Conservation (phyloP, 2,329 filamentous ascomycete genomes). For the Byssoonygena ceratinophila region DNA sequence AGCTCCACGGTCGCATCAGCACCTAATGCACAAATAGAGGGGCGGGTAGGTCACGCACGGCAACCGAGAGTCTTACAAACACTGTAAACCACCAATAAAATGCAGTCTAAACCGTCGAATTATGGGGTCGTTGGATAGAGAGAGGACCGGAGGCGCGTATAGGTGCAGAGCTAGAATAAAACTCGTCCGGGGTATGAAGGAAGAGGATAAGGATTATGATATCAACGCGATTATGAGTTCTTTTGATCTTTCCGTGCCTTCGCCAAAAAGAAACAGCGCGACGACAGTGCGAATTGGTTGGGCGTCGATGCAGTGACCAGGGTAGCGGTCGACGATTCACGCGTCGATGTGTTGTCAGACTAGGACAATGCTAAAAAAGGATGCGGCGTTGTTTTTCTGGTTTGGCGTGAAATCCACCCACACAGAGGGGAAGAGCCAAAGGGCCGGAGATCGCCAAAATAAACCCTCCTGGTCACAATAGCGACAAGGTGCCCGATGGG, state of each 20-base stretch:
- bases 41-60: conserved; percentile 9
- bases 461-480: background rate
- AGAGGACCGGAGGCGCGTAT: background rate
- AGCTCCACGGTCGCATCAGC: conserved; percentile 35
- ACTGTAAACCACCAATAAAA: conserved; percentile 1
- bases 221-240: conserved; percentile 8
- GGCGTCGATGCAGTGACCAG: conserved; percentile 16
- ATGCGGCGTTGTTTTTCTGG: conserved; percentile 12
- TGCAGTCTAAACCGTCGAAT: conserved; percentile 1
- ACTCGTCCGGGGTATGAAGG: background rate
- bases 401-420: background rate
- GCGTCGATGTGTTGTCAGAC: conserved; percentile 18
- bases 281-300: conserved; percentile 15
- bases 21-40: conserved; percentile 29
- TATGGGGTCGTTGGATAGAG: background rate
- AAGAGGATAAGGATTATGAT: conserved; percentile 6
- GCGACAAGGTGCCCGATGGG: conserved; percentile 1
- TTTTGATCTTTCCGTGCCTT: conserved; percentile 9
- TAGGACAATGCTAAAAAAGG: background rate
- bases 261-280: conserved; percentile 6
- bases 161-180: background rate
- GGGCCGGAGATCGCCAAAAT: background rate
- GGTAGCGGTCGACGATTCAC: conserved; percentile 11
- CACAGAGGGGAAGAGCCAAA: background rate
- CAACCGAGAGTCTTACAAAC: background rate